Conservation (phyloP, 495 filamentous ascomycete genomes). For the Hypoxylon trugodes region DNA sequence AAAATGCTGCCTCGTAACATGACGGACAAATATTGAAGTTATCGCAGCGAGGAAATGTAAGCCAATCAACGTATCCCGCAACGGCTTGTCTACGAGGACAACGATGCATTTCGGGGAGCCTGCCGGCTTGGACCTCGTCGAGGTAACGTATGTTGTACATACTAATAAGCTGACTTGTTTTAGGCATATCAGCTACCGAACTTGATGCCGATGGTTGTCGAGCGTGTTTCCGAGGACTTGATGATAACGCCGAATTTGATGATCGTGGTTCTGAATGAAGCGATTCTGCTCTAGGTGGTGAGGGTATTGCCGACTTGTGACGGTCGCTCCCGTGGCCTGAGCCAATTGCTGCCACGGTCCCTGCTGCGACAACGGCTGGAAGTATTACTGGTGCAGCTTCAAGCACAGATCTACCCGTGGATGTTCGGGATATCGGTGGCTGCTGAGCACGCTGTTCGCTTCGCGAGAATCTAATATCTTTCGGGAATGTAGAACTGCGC, state of each 20-base stretch:
- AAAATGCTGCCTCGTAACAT: slow-evolving; percentile 52
- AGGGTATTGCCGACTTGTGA: slow-evolving; percentile 25
- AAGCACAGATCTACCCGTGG: slow-evolving; percentile 32
- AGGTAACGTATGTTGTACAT: slow-evolving; percentile 50
- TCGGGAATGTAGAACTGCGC: slow-evolving; percentile 49
- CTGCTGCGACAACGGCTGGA: slow-evolving; percentile 13
- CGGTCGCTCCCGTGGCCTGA: slow-evolving; percentile 34
- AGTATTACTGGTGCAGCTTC: slow-evolving; percentile 32
- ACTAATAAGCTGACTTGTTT: slow-evolving; percentile 32
- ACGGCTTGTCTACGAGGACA: slow-evolving; percentile 49
- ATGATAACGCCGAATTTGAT: slow-evolving; percentile 29
- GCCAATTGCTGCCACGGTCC: slow-evolving; percentile 32
- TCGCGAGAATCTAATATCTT: slow-evolving; percentile 39
- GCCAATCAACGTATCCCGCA: slow-evolving; percentile 47
- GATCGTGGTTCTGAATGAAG: slow-evolving; percentile 26
- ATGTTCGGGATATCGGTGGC: slow-evolving; percentile 41
- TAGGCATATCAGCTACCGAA: slow-evolving; percentile 28
- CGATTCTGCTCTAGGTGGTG: slow-evolving; percentile 23
- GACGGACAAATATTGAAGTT: slow-evolving; percentile 58
- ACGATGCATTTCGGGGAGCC: slow-evolving; percentile 46
- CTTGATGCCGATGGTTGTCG: slow-evolving; percentile 46
- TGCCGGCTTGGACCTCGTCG: slow-evolving; percentile 43
- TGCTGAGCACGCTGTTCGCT: slow-evolving; percentile 41
- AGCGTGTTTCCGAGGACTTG: slow-evolving; percentile 19
- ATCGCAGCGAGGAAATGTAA: slow-evolving; percentile 52